phyloP scores from a whole-genome alignment of 306 rosid genomes.

The Sophora flavescens region DNA sequence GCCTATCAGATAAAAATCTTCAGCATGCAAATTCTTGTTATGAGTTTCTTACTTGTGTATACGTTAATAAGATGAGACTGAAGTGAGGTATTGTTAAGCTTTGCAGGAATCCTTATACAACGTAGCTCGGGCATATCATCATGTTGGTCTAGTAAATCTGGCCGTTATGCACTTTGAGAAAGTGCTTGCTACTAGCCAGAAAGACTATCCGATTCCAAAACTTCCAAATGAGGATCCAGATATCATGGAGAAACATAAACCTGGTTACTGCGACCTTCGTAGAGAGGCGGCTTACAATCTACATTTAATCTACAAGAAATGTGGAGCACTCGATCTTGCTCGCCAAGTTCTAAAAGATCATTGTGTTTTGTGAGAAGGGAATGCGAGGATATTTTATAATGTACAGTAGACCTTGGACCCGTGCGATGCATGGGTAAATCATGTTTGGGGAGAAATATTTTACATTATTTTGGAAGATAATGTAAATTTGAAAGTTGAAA shows the following conservation, averaged over 20 bases:
- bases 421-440: no score
- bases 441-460: no score
- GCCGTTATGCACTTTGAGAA: slow-evolving; percentile 74
- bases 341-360: slow-evolving; percentile 81
- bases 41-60: neutral
- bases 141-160: slow-evolving; percentile 79
- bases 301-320: slow-evolving; percentile 81
- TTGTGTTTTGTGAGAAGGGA: slow-evolving; percentile 57
- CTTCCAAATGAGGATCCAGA: slow-evolving; percentile 67
- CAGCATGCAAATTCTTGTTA: neutral
- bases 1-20: neutral
- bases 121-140: slow-evolving; percentile 86
- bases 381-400: neutral
- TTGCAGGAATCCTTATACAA: slow-evolving; percentile 85
- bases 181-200: slow-evolving; percentile 69
- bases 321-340: slow-evolving; percentile 93
- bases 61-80: slow-evolving; percentile 10
- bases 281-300: slow-evolving; percentile 91
- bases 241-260: slow-evolving; percentile 47
- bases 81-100: neutral
- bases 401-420: no score
- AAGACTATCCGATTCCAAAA: slow-evolving; percentile 74
- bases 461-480: no score
- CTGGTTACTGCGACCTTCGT: slow-evolving; percentile 79
- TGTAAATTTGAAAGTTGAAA: no score